A percentile compares a stretch with the other conserved stretches of the same genome.
phyloP scores from a whole-genome alignment of 495 filamentous ascomycete species.

The Neurospora intermedia region DNA sequence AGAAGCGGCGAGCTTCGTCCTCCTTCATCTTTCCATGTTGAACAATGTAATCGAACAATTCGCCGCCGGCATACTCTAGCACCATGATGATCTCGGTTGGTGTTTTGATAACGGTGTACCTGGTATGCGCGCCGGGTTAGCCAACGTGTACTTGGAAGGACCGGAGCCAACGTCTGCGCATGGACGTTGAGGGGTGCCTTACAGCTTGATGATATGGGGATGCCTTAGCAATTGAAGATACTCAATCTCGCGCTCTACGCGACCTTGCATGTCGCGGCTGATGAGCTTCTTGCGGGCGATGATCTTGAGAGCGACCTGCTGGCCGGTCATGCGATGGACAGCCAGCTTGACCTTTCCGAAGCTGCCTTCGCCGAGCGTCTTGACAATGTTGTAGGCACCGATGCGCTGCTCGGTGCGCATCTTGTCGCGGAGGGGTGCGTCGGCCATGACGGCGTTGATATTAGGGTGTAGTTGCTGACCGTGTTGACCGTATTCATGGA shows the following conservation, averaged over 20 bases:
- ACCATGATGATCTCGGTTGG: constrained; percentile 96
- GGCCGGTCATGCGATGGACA: constrained; percentile 76
- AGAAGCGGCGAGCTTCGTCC: constrained; percentile 85
- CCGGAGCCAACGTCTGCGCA: neutral
- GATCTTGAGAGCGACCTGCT: constrained; percentile 95
- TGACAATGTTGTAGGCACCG: constrained; percentile 80
- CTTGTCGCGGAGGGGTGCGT: constrained; percentile 28
- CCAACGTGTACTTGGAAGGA: constrained; percentile 1
- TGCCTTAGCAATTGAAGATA: constrained; percentile 92
- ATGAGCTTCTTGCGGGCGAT: constrained; percentile 91
- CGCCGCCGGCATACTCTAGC: constrained; percentile 89
- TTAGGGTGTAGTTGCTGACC: constrained; percentile 10
- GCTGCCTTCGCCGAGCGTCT: constrained; percentile 87
- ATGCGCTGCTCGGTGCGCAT: constrained; percentile 62
- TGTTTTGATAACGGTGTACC: constrained; percentile 93
- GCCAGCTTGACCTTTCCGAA: constrained; percentile 99
- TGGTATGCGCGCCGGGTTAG: constrained; percentile 20
- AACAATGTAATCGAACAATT: constrained; percentile 96
- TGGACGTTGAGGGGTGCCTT: constrained; percentile 16
- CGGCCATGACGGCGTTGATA: constrained; percentile 19
- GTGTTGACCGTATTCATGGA: constrained; percentile 16
- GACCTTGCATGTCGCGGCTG: constrained; percentile 90
- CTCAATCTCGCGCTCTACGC: constrained; percentile 95
- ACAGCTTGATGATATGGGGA: constrained; percentile 99
- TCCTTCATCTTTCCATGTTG: constrained; percentile 81